Evolutionary conservation across 495 filamentous ascomycete species (phyloP).

Genomic region (Talaromyces thailandensis): DNA sequence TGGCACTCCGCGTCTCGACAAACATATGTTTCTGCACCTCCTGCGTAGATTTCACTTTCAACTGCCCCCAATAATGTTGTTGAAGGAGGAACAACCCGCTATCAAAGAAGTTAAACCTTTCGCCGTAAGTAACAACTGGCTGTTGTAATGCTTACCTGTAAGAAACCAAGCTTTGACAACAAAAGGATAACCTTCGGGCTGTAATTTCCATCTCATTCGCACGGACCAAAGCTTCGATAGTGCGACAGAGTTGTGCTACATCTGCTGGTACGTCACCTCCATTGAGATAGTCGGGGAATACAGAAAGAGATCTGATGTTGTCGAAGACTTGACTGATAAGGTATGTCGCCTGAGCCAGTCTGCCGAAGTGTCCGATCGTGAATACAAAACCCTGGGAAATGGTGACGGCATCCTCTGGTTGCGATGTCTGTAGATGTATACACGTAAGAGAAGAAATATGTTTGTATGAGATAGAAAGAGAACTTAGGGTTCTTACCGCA

Average conservation of each 20-base stretch:
- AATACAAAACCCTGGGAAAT: not conserved
- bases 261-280: not conserved
- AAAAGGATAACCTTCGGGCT: not conserved
- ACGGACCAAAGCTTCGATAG: not conserved
- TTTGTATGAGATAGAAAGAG: not conserved
- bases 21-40: not conserved
- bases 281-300: not conserved
- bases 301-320: not conserved
- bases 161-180: not conserved
- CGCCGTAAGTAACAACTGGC: not conserved
- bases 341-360: conserved; percentile 4
- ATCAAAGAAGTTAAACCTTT: not conserved
- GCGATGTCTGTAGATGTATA: not conserved
- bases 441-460: not conserved
- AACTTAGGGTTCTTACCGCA: conserved; percentile 2
- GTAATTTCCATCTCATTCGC: not conserved
- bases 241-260: not conserved
- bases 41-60: not conserved
- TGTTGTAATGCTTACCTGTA: not conserved
- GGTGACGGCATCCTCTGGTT: not conserved
- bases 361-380: conserved; percentile 3
- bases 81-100: not conserved
- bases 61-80: not conserved
- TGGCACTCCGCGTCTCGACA: not conserved
- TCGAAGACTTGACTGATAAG: not conserved